phyloP scores from a whole-genome alignment of 768 basidiomycete genomes.

The Lentinula aciculospora region DNA sequence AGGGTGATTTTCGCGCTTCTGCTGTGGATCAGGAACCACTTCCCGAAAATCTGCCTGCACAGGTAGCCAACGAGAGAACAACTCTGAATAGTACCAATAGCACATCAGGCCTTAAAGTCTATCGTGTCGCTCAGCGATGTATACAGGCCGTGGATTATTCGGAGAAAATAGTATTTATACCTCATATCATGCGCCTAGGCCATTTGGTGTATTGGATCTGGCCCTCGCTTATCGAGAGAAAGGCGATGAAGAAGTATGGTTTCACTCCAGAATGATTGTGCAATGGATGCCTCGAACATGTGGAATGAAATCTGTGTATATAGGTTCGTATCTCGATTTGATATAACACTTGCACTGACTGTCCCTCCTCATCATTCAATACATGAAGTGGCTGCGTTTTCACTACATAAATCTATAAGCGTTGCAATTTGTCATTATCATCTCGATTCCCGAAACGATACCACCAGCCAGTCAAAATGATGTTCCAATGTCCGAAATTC shows the following conservation, averaged over 20 bases:
- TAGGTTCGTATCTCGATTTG: too few species aligned
- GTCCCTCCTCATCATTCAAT: not conserved
- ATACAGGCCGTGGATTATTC: conserved; percentile 53
- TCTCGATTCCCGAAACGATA: not conserved
- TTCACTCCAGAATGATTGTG: conserved; percentile 23
- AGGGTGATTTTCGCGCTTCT: conserved; percentile 74
- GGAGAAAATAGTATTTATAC: conserved; percentile 58
- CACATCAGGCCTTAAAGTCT: conserved; percentile 47
- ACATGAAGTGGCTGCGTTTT: not conserved
- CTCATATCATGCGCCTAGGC: conserved; percentile 35
- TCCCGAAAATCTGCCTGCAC: conserved; percentile 14
- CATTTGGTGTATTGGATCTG: conserved; percentile 63
- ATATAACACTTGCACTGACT: too few species aligned
- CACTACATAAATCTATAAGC: not conserved
- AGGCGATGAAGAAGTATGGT: conserved; percentile 61
- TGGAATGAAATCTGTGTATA: not conserved
- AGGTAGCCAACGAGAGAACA: conserved; percentile 7
- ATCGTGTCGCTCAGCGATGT: conserved; percentile 54
- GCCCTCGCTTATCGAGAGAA: conserved; percentile 52
- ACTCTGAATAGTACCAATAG: conserved; percentile 53
- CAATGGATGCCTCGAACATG: not conserved
- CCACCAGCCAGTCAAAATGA: not conserved
- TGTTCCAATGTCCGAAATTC: not conserved
- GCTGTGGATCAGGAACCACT: conserved; percentile 62
- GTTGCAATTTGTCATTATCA: not conserved